phyloP scores from a whole-genome alignment of 495 filamentous ascomycete genomes.

The Lichenothelia convexa region DNA sequence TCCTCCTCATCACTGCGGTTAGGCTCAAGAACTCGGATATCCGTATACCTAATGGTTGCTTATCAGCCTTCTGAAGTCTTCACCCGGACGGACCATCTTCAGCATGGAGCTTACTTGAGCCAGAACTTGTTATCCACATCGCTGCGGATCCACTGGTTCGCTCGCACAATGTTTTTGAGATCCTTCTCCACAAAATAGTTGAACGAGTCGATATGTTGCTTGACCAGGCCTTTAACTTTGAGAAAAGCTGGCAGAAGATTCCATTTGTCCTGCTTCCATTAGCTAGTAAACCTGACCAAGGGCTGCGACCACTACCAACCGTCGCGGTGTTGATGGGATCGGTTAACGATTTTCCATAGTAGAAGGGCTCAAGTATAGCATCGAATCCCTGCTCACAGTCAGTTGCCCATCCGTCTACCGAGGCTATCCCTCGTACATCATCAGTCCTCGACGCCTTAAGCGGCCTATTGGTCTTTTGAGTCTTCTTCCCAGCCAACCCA shows the following conservation, averaged over 20 bases:
- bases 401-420: background rate
- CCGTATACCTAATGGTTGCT: too few relatives aligned
- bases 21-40: constrained; percentile 75
- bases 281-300: too few relatives aligned
- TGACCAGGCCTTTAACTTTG: constrained; percentile 83
- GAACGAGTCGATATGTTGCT: constrained; percentile 95
- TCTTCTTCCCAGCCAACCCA: too few relatives aligned
- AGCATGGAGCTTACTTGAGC: constrained; percentile 56
- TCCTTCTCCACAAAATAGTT: constrained; percentile 88
- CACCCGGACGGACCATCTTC: constrained; percentile 56
- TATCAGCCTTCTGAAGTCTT: constrained; percentile 81
- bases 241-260: constrained; percentile 93
- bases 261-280: constrained; percentile 99
- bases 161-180: constrained; percentile 78
- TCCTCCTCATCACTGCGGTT: constrained; percentile 79
- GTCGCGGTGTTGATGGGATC: constrained; percentile 84
- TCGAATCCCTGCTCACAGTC: constrained; percentile 38
- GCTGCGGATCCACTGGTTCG: too few relatives aligned
- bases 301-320: too few relatives aligned
- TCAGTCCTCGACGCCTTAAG: background rate
- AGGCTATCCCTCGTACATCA: background rate
- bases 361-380: constrained; percentile 83
- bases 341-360: constrained; percentile 81
- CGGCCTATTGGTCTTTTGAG: too few relatives aligned
- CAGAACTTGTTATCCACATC: constrained; percentile 66